phyloP scores from a whole-genome alignment of 495 filamentous ascomycete species.

The Xylaria flabelliformis region DNA sequence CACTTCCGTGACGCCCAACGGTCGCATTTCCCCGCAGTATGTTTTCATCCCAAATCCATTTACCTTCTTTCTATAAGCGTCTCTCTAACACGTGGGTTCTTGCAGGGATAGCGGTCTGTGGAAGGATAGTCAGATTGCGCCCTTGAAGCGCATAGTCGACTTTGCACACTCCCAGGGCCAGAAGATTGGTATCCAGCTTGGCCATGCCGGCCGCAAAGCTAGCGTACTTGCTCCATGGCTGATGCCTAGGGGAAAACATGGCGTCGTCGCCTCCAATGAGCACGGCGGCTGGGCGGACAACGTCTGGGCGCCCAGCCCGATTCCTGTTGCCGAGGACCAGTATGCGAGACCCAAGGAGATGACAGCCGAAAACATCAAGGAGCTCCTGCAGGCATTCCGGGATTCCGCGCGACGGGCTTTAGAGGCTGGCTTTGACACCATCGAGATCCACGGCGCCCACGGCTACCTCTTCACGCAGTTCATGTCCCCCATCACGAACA shows the following conservation, averaged over 20 bases:
- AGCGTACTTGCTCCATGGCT: conserved; percentile 70
- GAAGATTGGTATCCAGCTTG: conserved; percentile 75
- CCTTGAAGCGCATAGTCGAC: conserved; percentile 65
- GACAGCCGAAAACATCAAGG: conserved; percentile 66
- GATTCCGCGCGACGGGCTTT: conserved; percentile 66
- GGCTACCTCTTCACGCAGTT: conserved; percentile 72
- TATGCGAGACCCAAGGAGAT: conserved; percentile 62
- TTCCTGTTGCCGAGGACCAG: conserved; percentile 51
- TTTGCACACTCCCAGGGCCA: conserved; percentile 68
- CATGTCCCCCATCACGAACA: conserved; percentile 67
- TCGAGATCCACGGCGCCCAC: conserved; percentile 68
- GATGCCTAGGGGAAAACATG: conserved; percentile 28
- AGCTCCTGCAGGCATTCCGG: conserved; percentile 65
- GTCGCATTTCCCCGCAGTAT: conserved; percentile 66
- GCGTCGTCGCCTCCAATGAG: conserved; percentile 53
- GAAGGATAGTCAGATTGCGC: conserved; percentile 71
- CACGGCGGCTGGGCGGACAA: conserved; percentile 73
- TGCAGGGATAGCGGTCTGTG: conserved; percentile 66
- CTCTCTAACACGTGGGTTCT: not conserved
- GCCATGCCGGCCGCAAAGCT: conserved; percentile 77
- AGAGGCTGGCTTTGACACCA: conserved; percentile 71
- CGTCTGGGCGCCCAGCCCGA: conserved; percentile 57
- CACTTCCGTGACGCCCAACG: conserved; percentile 68
- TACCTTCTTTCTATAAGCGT: not conserved
- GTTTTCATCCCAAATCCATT: not conserved